These are phyloP conservation scores for Aethionema arabicum DNA, from an alignment of 345 rosid species.

Conservation along the genomic window DNA sequence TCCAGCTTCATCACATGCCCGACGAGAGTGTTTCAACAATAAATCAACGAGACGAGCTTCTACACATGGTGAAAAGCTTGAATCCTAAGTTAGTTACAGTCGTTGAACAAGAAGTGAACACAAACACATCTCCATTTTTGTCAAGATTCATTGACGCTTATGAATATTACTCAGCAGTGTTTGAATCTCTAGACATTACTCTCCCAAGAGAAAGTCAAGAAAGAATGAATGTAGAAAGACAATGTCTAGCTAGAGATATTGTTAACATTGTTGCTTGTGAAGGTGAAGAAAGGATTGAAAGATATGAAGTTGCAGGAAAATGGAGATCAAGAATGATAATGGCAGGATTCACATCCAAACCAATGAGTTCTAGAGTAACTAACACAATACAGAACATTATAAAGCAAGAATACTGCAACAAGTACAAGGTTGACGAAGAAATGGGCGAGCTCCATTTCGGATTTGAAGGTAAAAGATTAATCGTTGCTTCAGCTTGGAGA, in stretches of 20 bases:
- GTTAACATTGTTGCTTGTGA: constrained; percentile 93
- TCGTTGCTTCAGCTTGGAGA: constrained; percentile 89
- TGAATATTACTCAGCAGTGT: constrained; percentile 85
- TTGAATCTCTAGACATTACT: constrained; percentile 83
- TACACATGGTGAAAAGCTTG: constrained; percentile 81
- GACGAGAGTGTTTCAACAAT: constrained; percentile 95
- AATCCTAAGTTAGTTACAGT: constrained; percentile 91
- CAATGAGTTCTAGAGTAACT: constrained; percentile 55
- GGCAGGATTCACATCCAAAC: constrained; percentile 76
- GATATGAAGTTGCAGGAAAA: constrained; percentile 88
- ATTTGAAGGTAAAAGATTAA: constrained; percentile 85
- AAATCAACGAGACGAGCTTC: constrained; percentile 88
- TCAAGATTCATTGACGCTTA: constrained; percentile 80
- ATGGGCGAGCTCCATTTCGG: constrained; percentile 71
- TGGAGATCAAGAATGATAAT: constrained; percentile 96
- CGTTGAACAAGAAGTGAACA: constrained; percentile 90
- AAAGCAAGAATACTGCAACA: constrained; percentile 59
- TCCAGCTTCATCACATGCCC: constrained; percentile 99
- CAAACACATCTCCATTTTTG: constrained; percentile 88
- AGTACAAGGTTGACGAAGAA: constrained; percentile 62
- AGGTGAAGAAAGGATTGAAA: constrained; percentile 91
- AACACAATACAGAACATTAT: constrained; percentile 52
- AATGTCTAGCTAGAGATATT: constrained; percentile 93
- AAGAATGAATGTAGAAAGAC: constrained; percentile 91
- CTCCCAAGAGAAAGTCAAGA: constrained; percentile 93